Base-by-base conservation (phyloP, 139 green algal genomes). In the Edaphochlamys debaryana region DNA sequence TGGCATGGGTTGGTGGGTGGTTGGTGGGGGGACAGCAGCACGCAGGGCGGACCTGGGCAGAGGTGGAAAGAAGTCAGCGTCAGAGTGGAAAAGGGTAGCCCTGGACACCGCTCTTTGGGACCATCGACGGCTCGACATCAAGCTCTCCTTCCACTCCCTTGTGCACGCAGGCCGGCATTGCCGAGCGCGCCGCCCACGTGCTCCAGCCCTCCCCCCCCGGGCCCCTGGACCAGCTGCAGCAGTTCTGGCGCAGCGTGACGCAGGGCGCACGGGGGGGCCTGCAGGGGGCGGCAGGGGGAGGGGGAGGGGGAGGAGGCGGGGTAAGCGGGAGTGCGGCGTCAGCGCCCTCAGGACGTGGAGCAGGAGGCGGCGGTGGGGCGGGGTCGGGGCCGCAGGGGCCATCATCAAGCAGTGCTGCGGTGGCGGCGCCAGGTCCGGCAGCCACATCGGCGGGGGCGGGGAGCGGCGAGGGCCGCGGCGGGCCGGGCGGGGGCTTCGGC, bases 201-300 rank as follows among this genome's bases (percentile, higher is more conserved):
- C 66, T 29, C 0, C 48, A 60, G 78, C 78, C 48, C 27, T 29
- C 45, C 0, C 20, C 27, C 17, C 50, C 32, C 11, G 66, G 66
- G 3, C 78, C 78, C 11, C 78, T 84, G 25, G 64, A 27, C 37
- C 78, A 84, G 66, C 78, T 84, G 27, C 66, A 84, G 66, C 48
- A 84, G 50, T 50, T 84, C 25, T 84, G 78, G 78, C 76, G 76
- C 60, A 50, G 30, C 41, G 75, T 41, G 0, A 81, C 36, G 23
- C 66, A 17, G 34, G 11, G 20, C 13, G 66, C 66, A n/a, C n/a
- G n/a, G 19, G 19, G 9, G 56, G 56, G 19, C 2, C 56, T 1
- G 56, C 19, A 1, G 56, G 56, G 25, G 23, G 19, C 56, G 56
- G 19, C 56, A 15, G 20, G 2, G 40, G 40, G 58, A 27, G 37